These are phyloP conservation scores for Gossypium anomalum DNA, from an alignment of 345 rosid species.

Conservation along the genomic window DNA sequence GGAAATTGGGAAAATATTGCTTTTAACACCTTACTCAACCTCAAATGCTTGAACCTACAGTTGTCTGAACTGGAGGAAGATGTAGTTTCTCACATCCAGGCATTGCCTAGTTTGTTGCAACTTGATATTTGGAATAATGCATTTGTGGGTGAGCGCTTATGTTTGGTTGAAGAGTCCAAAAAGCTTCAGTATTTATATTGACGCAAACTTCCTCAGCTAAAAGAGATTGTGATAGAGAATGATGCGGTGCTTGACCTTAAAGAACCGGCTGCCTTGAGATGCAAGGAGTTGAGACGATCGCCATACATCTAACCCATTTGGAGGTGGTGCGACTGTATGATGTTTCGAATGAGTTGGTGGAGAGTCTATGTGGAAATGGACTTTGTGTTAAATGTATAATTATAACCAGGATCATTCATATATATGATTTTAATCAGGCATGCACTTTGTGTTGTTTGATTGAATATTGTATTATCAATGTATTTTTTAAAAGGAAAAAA, in stretches of 20 bases:
- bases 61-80: slow-evolving; percentile 29
- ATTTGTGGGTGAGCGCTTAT: slow-evolving; percentile 8
- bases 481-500: too few species aligned
- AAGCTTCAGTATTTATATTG: slow-evolving; percentile 20
- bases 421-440: too few species aligned
- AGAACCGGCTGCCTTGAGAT: not conserved
- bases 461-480: too few species aligned
- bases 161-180: slow-evolving; percentile 24
- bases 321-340: not conserved
- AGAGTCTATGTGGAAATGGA: slow-evolving; percentile 14
- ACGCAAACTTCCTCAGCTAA: slow-evolving; percentile 10
- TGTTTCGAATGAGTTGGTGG: slow-evolving; percentile 20
- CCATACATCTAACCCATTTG: not conserved
- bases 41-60: slow-evolving; percentile 12
- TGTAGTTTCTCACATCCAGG: slow-evolving; percentile 11
- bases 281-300: slow-evolving; percentile 13
- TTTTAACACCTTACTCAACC: slow-evolving; percentile 20
- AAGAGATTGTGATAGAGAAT: slow-evolving; percentile 16
- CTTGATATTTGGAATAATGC: not conserved
- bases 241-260: slow-evolving; percentile 24
- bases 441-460: too few species aligned
- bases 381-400: too few species aligned
- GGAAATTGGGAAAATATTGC: slow-evolving; percentile 34
- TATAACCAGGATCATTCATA: too few species aligned
- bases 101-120: slow-evolving; percentile 27